These are phyloP conservation scores for Acacia confusa DNA, from an alignment of 306 rosid genomes.

Conservation along the genomic window DNA sequence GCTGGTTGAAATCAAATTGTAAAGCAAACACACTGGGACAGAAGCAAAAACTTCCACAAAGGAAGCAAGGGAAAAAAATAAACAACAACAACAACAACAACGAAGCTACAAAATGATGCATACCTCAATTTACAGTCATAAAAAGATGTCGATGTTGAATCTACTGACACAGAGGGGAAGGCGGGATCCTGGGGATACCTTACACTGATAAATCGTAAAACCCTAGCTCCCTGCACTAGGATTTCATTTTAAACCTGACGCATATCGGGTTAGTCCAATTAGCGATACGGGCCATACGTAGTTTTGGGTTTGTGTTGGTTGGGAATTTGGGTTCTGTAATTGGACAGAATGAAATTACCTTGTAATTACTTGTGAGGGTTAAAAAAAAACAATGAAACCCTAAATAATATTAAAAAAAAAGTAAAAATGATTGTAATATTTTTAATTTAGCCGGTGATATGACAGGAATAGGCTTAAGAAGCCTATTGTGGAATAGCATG, in stretches of 20 bases:
- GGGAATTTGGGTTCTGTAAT: not conserved
- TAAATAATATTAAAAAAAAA: too few relatives aligned
- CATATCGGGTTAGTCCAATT: not conserved
- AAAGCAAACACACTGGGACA: not conserved
- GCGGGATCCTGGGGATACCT: not conserved
- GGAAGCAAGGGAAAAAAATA: not conserved
- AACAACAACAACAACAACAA: not conserved
- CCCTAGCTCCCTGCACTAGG: not conserved
- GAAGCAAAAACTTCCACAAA: not conserved
- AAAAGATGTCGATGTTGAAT: not conserved
- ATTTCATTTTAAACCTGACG: not conserved
- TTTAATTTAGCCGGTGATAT: too few relatives aligned
- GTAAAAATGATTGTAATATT: too few relatives aligned
- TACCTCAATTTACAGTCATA: not conserved
- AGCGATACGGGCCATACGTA: not conserved
- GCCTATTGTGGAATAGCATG: too few relatives aligned
- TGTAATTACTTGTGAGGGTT: too few relatives aligned
- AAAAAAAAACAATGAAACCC: too few relatives aligned
- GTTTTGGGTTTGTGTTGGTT: not conserved
- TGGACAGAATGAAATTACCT: too few relatives aligned
- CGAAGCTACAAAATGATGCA: not conserved
- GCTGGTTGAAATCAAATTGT: not conserved
- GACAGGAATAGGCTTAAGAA: too few relatives aligned
- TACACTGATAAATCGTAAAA: not conserved
- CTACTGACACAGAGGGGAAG: not conserved